phyloP scores from a whole-genome alignment of 495 filamentous ascomycete genomes.

The Penicillium angulare region DNA sequence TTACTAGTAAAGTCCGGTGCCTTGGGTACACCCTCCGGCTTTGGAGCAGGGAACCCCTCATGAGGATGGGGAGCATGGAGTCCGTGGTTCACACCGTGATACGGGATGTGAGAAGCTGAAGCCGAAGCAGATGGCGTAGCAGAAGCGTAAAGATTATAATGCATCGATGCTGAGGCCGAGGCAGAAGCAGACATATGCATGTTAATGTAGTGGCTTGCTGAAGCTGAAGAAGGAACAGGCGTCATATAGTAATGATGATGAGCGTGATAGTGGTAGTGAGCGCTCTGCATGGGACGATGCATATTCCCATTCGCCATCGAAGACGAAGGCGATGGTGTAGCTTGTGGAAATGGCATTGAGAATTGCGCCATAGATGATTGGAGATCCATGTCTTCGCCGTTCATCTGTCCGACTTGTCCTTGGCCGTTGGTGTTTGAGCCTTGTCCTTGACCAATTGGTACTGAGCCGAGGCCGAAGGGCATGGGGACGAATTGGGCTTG shows the following conservation, averaged over 20 bases:
- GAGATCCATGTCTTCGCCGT: background rate
- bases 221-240: background rate
- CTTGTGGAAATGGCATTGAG: background rate
- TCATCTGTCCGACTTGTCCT: background rate
- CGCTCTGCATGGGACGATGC: background rate
- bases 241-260: background rate
- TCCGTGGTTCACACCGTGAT: background rate
- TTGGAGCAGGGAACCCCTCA: background rate
- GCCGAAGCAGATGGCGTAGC: background rate
- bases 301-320: background rate
- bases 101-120: background rate
- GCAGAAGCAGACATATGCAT: background rate
- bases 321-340: background rate
- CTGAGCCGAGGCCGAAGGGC: background rate
- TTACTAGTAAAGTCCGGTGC: background rate
- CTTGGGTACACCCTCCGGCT: background rate
- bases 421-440: background rate
- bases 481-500: constrained; percentile 7
- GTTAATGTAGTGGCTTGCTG: background rate
- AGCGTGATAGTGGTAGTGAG: background rate
- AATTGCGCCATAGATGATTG: background rate
- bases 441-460: background rate
- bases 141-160: background rate
- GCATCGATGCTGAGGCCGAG: background rate
- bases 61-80: background rate